Conservation (phyloP, 2,329 filamentous ascomycete genomes). For the Lasiodiplodia sp. region DNA sequence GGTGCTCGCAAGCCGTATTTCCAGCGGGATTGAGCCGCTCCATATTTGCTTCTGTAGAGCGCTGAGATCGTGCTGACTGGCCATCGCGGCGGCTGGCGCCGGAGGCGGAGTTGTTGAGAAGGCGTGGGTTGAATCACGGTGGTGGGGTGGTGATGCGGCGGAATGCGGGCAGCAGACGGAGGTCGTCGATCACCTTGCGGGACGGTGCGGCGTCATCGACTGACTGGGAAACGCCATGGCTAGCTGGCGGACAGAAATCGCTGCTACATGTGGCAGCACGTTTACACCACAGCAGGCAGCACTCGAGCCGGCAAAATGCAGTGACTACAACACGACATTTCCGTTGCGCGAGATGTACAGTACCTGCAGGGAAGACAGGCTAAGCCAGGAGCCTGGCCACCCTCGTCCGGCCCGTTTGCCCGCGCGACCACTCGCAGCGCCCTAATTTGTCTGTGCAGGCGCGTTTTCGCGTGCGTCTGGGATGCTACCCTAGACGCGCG, state of each 20-base stretch:
- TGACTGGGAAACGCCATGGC: not conserved
- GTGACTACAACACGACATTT: not conserved
- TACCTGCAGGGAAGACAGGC: slow-evolving; percentile 12
- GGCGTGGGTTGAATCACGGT: not conserved
- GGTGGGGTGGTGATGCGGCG: slow-evolving; percentile 18
- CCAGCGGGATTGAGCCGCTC: slow-evolving; percentile 66
- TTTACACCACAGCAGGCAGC: not conserved
- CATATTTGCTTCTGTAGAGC: slow-evolving; percentile 61
- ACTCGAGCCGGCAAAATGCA: slow-evolving; percentile 1
- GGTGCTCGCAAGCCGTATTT: slow-evolving; percentile 64
- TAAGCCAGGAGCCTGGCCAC: not conserved
- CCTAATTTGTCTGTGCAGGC: slow-evolving; percentile 10
- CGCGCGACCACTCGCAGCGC: slow-evolving; percentile 9
- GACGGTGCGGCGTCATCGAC: not conserved
- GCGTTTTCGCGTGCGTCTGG: not conserved
- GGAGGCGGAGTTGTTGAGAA: slow-evolving; percentile 27
- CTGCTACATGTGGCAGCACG: not conserved
- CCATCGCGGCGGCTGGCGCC: slow-evolving; percentile 33
- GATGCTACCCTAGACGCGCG: slow-evolving; percentile 9
- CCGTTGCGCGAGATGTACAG: slow-evolving; percentile 4
- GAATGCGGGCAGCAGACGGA: slow-evolving; percentile 8
- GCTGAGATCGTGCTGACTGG: slow-evolving; percentile 43
- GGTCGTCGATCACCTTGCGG: slow-evolving; percentile 17
- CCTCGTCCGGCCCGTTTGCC: slow-evolving; percentile 6
- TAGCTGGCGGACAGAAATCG: not conserved